A percentile compares a stretch with the other conserved stretches of the same genome.
These are phyloP conservation scores for Podospora tetraspora DNA, from an alignment of 495 filamentous ascomycete species.

Conservation along the genomic window DNA sequence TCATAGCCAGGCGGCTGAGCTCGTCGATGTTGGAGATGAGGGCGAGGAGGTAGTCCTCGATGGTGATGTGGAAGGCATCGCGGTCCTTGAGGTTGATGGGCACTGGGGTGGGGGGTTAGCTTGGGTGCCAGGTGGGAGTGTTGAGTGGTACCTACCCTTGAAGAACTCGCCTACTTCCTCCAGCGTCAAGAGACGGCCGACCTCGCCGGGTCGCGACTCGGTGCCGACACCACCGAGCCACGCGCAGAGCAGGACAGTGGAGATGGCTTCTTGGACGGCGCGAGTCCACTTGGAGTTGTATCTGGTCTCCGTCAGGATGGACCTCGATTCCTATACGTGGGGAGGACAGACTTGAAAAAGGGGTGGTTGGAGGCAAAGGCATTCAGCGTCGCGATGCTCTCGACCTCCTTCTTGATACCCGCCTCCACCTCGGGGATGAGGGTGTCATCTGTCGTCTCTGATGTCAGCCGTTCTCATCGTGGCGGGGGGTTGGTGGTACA, in stretches of 20 bases:
- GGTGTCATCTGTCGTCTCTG: slow-evolving; percentile 13
- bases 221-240: slow-evolving; percentile 64
- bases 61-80: slow-evolving; percentile 90
- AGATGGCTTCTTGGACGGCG: slow-evolving; percentile 75
- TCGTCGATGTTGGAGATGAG: slow-evolving; percentile 85
- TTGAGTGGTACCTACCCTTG: slow-evolving; percentile 48
- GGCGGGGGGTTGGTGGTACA: slow-evolving; percentile 25
- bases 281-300: slow-evolving; percentile 83
- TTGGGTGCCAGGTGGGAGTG: background rate
- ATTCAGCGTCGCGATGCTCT: slow-evolving; percentile 56
- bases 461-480: background rate
- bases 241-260: slow-evolving; percentile 63
- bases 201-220: slow-evolving; percentile 34
- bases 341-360: slow-evolving; percentile 73
- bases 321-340: background rate
- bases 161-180: slow-evolving; percentile 78
- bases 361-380: slow-evolving; percentile 72
- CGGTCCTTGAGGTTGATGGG: slow-evolving; percentile 87
- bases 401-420: slow-evolving; percentile 53
- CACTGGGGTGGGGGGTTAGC: slow-evolving; percentile 53
- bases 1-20: slow-evolving; percentile 86
- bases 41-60: slow-evolving; percentile 91
- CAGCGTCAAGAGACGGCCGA: slow-evolving; percentile 71
- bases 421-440: slow-evolving; percentile 51
- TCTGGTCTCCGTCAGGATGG: slow-evolving; percentile 23